Percentiles rank a stretch among this genome's conserved stretches.
Evolutionary conservation across 179 eudicot species (phyloP).

Genomic region (Gypsophila paniculata): DNA sequence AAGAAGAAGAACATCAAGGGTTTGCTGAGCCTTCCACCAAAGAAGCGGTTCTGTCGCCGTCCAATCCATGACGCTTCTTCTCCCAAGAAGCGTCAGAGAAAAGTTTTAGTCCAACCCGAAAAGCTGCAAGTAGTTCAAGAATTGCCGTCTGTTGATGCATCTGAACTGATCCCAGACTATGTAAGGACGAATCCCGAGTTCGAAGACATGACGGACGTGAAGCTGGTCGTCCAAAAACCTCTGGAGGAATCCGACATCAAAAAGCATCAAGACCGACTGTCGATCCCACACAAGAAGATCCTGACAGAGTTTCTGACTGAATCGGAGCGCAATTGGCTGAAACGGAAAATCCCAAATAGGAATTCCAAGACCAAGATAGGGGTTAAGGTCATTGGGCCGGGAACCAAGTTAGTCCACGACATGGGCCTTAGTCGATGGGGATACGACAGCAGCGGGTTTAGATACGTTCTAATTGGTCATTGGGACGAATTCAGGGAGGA

Average conservation of each 20-base stretch:
- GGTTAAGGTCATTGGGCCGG: slow-evolving; percentile 10
- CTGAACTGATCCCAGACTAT: neutral
- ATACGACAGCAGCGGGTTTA: slow-evolving; percentile 3
- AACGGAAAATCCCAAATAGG: neutral
- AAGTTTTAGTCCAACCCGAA: neutral
- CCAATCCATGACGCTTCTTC: neutral
- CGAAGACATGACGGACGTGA: neutral
- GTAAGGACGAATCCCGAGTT: neutral
- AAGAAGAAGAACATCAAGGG: neutral
- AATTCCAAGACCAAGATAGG: no score
- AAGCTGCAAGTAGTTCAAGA: neutral
- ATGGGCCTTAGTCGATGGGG: neutral
- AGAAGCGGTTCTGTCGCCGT: neutral
- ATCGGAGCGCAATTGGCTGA: neutral
- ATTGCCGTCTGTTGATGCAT: neutral
- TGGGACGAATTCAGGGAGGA: neutral
- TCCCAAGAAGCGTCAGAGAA: neutral
- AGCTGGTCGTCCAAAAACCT: neutral
- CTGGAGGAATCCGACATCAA: neutral
- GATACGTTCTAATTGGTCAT: neutral
- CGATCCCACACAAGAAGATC: neutral
- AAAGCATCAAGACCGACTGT: neutral
- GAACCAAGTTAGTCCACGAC: neutral
- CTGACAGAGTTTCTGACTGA: neutral
- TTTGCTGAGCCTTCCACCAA: neutral